Evolutionary conservation across 2,329 filamentous ascomycete genomes (phyloP).

Genomic region (Cercospora janseana): DNA sequence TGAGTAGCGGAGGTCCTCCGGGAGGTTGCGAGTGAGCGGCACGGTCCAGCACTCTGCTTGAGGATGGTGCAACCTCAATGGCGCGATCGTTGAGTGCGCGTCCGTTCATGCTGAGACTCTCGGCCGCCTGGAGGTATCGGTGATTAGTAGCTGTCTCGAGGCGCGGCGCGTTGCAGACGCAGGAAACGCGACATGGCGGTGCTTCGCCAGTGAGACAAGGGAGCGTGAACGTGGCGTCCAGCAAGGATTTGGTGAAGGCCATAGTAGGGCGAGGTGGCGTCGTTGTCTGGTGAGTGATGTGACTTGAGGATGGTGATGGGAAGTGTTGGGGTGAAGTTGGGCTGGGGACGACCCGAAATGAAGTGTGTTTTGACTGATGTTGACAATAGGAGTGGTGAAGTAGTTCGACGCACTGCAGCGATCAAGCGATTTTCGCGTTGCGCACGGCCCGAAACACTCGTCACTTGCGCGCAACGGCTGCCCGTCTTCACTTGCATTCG

Average conservation of each 20-base stretch:
- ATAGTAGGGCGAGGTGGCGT: constrained; percentile 6
- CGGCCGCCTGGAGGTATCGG: constrained; percentile 67
- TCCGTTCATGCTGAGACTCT: constrained; percentile 98
- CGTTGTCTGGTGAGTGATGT: background rate
- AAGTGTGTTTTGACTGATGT: background rate
- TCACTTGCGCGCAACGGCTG: constrained; percentile 4
- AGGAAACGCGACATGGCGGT: constrained; percentile 18
- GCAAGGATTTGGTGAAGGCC: constrained; percentile 10
- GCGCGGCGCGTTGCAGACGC: constrained; percentile 15
- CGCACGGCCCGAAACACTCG: constrained; percentile 14
- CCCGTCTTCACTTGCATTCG: constrained; percentile 15
- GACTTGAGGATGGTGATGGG: background rate
- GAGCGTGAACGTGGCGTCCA: constrained; percentile 11
- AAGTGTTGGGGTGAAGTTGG: background rate
- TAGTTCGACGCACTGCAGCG: constrained; percentile 8
- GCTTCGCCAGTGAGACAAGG: constrained; percentile 18
- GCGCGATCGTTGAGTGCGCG: constrained; percentile 97
- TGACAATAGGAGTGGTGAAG: constrained; percentile 6
- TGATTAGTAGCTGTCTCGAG: constrained; percentile 17
- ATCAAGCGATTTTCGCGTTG: constrained; percentile 9
- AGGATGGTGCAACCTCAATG: constrained; percentile 96
- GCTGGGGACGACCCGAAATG: background rate
- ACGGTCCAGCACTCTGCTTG: constrained; percentile 91
- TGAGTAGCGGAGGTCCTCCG: constrained; percentile 63
- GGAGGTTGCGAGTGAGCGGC: constrained; percentile 65